Conservation (phyloP, 169 alveolate genomes). For the Cryptosporidium bovis region DNA sequence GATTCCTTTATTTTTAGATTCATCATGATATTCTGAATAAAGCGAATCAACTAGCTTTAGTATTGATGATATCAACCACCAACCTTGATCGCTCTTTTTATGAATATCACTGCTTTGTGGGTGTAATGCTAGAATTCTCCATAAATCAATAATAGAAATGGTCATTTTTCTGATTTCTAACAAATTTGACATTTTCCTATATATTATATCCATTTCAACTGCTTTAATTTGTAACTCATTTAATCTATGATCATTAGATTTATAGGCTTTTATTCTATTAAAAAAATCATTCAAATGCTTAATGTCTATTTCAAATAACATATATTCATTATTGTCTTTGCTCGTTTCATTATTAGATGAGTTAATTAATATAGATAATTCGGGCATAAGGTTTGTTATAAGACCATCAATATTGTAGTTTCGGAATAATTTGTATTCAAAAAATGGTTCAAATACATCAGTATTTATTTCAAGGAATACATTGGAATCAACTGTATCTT, state of each 20-base stretch:
- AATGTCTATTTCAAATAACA: conserved; percentile 3
- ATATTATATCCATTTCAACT: conserved; percentile 53
- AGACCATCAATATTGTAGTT: conserved; percentile 52
- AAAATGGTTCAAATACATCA: conserved; percentile 10
- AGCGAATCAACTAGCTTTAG: conserved; percentile 28
- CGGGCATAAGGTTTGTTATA: background rate
- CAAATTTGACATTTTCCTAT: conserved; percentile 16
- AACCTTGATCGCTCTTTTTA: conserved; percentile 61
- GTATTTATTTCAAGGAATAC: background rate
- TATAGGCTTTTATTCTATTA: conserved; percentile 6
- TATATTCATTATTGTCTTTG: background rate
- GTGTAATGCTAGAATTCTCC: conserved; percentile 71
- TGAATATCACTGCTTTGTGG: conserved; percentile 75
- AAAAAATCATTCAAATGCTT: conserved; percentile 29
- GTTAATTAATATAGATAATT: background rate
- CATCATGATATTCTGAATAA: conserved; percentile 2
- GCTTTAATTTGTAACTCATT: background rate
- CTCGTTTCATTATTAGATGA: background rate
- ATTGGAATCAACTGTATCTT: background rate
- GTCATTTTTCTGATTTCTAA: conserved; percentile 1
- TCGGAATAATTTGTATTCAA: conserved; percentile 26
- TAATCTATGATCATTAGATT: background rate
- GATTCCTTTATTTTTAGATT: background rate
- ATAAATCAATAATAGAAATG: conserved; percentile 38
- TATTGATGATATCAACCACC: conserved; percentile 49